phyloP scores from a whole-genome alignment of 352 stramenopile species.

The Globisporangium carolinianum region DNA sequence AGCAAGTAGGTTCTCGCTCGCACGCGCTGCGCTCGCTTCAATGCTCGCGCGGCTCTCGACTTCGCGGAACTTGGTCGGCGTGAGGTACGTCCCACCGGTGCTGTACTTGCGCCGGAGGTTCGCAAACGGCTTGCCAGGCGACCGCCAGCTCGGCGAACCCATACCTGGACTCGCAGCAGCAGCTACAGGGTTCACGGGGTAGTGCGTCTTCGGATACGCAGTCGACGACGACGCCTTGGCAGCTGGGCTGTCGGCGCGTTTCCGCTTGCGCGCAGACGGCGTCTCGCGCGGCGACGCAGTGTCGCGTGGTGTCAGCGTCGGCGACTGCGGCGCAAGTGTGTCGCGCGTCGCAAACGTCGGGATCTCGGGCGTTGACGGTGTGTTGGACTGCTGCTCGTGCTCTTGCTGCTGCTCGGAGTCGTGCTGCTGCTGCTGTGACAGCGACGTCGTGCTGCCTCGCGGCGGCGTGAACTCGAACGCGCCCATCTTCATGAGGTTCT shows the following conservation, averaged over 20 bases:
- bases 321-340: constrained; percentile 13
- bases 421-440: constrained; percentile 12
- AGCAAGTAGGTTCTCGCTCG: constrained; percentile 24
- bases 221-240: constrained; percentile 21
- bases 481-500: constrained; percentile 77
- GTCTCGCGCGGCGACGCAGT: too few species aligned
- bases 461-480: constrained; percentile 72
- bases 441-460: constrained; percentile 19
- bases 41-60: constrained; percentile 21
- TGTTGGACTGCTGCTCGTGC: constrained; percentile 19
- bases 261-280: constrained; percentile 37
- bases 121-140: constrained; percentile 16
- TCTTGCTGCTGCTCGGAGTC: constrained; percentile 1
- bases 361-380: constrained; percentile 34
- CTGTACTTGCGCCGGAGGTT: constrained; percentile 72
- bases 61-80: constrained; percentile 24
- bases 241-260: constrained; percentile 18
- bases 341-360: constrained; percentile 53
- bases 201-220: constrained; percentile 44
- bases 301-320: constrained; percentile 6
- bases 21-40: constrained; percentile 24
- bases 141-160: constrained; percentile 11
- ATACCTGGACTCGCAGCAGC: constrained; percentile 13
- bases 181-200: constrained; percentile 20
- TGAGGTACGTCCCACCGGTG: constrained; percentile 34